These are phyloP conservation scores for Sporobolomyces pararoseus DNA, from an alignment of 768 basidiomycete genomes.

Conservation along the genomic window DNA sequence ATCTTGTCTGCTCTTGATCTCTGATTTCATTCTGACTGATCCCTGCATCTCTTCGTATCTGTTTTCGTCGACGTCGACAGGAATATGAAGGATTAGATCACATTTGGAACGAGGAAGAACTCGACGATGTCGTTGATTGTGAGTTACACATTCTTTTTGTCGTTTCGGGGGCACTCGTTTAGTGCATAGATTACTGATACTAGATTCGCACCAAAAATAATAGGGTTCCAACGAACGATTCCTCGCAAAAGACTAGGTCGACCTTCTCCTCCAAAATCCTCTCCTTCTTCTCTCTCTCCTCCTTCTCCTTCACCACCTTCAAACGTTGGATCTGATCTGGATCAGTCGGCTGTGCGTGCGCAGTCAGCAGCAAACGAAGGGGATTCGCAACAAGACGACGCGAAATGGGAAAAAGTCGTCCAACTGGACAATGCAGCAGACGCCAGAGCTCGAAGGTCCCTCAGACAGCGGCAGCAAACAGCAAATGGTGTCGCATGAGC, in stretches of 20 bases:
- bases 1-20: background rate
- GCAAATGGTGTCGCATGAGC: no score
- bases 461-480: no score
- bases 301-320: background rate
- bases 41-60: background rate
- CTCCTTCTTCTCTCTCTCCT: background rate
- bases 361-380: no score
- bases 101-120: conserved; percentile 13
- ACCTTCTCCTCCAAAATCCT: background rate
- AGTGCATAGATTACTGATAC: background rate
- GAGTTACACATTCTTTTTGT: background rate
- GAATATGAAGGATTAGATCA: conserved; percentile 18
- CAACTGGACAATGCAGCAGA: background rate
- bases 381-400: background rate
- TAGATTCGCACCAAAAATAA: no score
- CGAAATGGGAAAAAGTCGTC: background rate
- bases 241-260: background rate
- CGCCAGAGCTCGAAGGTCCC: no score
- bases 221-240: conserved; percentile 1
- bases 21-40: background rate
- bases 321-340: no score
- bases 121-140: conserved; percentile 20
- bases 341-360: no score
- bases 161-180: background rate
- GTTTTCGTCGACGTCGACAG: no score